These are phyloP conservation scores for Datisca glomerata DNA, from an alignment of 306 rosid species.

Conservation along the genomic window DNA sequence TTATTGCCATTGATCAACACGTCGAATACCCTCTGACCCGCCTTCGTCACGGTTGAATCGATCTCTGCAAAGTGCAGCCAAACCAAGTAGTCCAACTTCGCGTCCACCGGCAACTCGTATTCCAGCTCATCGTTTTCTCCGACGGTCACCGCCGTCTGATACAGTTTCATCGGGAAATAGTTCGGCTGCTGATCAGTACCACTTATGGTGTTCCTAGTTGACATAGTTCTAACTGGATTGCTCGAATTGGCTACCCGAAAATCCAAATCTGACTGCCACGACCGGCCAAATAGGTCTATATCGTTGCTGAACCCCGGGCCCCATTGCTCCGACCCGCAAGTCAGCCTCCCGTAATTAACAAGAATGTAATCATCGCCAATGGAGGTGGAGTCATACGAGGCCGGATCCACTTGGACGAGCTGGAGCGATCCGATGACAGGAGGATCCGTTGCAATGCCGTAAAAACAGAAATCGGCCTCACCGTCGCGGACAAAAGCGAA, in stretches of 20 bases:
- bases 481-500: constrained; percentile 33
- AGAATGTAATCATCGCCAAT: constrained; percentile 22
- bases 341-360: constrained; percentile 71
- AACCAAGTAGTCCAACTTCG: constrained; percentile 75
- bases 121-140: constrained; percentile 31
- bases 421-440: constrained; percentile 73
- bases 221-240: constrained; percentile 8
- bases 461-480: constrained; percentile 64
- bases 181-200: constrained; percentile 56
- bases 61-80: constrained; percentile 94
- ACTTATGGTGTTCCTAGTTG: constrained; percentile 27
- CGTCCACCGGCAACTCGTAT: constrained; percentile 62
- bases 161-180: constrained; percentile 62
- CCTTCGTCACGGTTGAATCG: constrained; percentile 40
- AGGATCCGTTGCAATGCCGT: constrained; percentile 84
- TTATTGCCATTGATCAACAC: constrained; percentile 47
- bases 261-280: constrained; percentile 64
- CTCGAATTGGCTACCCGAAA: constrained; percentile 9
- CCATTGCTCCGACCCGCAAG: constrained; percentile 72
- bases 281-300: constrained; percentile 58
- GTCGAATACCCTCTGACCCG: constrained; percentile 68
- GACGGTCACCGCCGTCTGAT: constrained; percentile 42
- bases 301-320: constrained; percentile 82
- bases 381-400: constrained; percentile 39
- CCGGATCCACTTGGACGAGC: constrained; percentile 48